Evolutionary conservation across 495 filamentous ascomycete genomes (phyloP).

Genomic region (Aspergillus kassunensis): DNA sequence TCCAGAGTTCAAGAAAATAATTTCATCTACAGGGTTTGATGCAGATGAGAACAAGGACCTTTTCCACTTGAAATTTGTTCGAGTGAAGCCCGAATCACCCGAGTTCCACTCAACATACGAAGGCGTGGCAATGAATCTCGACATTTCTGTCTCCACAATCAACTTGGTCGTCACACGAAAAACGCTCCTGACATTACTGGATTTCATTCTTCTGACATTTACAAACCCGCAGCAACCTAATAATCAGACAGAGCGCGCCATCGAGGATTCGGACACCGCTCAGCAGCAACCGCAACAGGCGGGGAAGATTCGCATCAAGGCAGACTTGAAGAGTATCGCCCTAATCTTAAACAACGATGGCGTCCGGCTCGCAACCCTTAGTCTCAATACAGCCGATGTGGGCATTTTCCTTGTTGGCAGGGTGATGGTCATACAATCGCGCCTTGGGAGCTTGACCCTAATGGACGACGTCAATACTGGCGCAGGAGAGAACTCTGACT

Average conservation of each 20-base stretch:
- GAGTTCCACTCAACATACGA: constrained; percentile 90
- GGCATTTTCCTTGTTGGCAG: constrained; percentile 82
- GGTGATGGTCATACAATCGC: constrained; percentile 79
- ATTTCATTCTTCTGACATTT: constrained; percentile 94
- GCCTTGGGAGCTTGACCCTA: constrained; percentile 79
- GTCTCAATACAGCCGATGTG: constrained; percentile 85
- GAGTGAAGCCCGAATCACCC: constrained; percentile 85
- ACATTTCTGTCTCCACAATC: constrained; percentile 89
- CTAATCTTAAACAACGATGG: constrained; percentile 98
- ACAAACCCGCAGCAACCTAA: constrained; percentile 60
- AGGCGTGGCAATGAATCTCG: constrained; percentile 86
- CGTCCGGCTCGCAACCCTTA: constrained; percentile 87
- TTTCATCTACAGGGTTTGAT: constrained; percentile 78
- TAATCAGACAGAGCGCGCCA: constrained; percentile 37
- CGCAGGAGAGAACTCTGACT: constrained; percentile 69
- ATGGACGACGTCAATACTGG: constrained; percentile 95
- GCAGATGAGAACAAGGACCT: constrained; percentile 74
- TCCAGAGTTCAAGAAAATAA: constrained; percentile 92
- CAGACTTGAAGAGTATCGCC: constrained; percentile 86
- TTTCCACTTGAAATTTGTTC: constrained; percentile 81
- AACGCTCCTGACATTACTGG: constrained; percentile 88
- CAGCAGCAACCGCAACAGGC: constrained; percentile 36
- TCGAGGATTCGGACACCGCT: constrained; percentile 41
- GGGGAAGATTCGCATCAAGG: constrained; percentile 75
- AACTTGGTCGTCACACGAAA: constrained; percentile 91